These are phyloP conservation scores for Peronospora tabacina DNA, from an alignment of 352 stramenopile genomes.

Conservation along the genomic window DNA sequence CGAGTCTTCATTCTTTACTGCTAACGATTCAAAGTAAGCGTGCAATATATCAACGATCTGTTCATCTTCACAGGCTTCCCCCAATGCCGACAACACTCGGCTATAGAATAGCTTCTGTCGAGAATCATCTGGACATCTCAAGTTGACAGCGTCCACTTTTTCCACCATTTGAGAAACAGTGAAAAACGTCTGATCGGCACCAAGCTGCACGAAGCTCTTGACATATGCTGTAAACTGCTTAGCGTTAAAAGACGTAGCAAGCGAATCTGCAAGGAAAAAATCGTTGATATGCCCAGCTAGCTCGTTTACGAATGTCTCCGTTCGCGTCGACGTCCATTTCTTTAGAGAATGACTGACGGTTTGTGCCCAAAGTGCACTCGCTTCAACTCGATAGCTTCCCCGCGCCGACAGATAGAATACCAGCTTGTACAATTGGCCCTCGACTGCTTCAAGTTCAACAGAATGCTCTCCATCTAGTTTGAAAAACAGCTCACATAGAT, in stretches of 20 bases:
- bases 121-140: conserved; percentile 25
- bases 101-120: conserved; percentile 33
- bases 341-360: conserved; percentile 32
- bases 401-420: conserved; percentile 55
- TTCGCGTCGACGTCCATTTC: conserved; percentile 34
- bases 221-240: conserved; percentile 45
- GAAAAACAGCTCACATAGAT: conserved; percentile 48
- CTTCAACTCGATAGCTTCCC: conserved; percentile 44
- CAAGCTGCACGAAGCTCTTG: conserved; percentile 45
- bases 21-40: conserved; percentile 37
- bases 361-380: conserved; percentile 39
- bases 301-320: conserved; percentile 35
- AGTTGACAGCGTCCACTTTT: conserved; percentile 47
- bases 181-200: conserved; percentile 24
- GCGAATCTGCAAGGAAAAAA: conserved; percentile 31
- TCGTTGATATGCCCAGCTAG: conserved; percentile 48
- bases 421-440: conserved; percentile 45
- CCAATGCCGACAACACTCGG: conserved; percentile 44
- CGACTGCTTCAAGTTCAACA: conserved; percentile 42
- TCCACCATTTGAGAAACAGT: conserved; percentile 33
- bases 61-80: conserved; percentile 54
- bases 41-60: conserved; percentile 27
- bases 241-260: conserved; percentile 32
- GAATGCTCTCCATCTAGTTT: conserved; percentile 37
- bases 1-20: conserved; percentile 13